Conservation (phyloP, 1,284 basidiomycete species). For the Cutaneotrichosporon spelunceum region DNA sequence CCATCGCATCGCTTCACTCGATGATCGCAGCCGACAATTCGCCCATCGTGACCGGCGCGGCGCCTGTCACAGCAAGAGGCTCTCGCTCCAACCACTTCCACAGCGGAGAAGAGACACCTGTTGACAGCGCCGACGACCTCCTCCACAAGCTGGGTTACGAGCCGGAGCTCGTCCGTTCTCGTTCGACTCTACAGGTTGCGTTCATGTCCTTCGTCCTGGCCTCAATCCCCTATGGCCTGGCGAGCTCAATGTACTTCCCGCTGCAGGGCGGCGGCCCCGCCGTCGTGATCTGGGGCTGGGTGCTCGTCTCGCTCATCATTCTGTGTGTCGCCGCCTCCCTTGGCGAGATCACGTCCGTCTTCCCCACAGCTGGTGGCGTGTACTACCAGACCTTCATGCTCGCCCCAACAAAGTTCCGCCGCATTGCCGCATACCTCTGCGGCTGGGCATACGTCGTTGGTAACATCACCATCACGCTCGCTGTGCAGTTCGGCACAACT, state of each 20-base stretch:
- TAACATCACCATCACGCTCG: conserved; percentile 47
- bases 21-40: background rate
- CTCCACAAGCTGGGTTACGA: conserved; percentile 23
- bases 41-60: background rate
- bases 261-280: conserved; percentile 46
- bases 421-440: conserved; percentile 52
- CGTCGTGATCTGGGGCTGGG: conserved; percentile 53
- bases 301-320: conserved; percentile 53
- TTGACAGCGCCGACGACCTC: conserved; percentile 22
- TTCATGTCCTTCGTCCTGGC: conserved; percentile 40
- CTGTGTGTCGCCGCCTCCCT: conserved; percentile 53
- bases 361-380: conserved; percentile 54
- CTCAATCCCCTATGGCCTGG: conserved; percentile 37
- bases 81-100: background rate
- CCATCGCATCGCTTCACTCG: background rate
- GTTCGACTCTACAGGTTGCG: conserved; percentile 21
- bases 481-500: conserved; percentile 49
- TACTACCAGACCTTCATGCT: conserved; percentile 55
- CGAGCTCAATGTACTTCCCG: background rate
- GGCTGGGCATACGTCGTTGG: conserved; percentile 55
- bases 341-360: conserved; percentile 54
- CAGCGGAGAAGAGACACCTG: background rate
- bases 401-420: conserved; percentile 50
- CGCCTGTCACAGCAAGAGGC: background rate
- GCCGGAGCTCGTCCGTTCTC: conserved; percentile 17